phyloP scores from a whole-genome alignment of 192 early-diverging fungal species.

The Coemansia sp. region DNA sequence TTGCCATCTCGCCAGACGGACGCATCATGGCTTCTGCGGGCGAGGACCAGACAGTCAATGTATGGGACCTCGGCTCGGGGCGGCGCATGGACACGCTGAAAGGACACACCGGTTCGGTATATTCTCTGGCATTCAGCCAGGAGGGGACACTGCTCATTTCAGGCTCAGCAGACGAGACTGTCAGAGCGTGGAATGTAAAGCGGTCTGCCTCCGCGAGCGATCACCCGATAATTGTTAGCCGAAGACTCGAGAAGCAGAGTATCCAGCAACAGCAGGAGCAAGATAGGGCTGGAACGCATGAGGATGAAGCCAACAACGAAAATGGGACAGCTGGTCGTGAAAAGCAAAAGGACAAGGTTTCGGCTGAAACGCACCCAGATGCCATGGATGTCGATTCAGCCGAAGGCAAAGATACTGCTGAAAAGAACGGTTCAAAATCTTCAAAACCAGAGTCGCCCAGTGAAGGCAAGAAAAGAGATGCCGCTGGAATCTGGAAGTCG shows the following conservation, averaged over 20 bases:
- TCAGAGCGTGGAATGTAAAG: slow-evolving; percentile 87
- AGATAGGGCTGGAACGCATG: neutral
- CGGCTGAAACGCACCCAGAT: slow-evolving; percentile 7
- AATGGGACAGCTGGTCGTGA: neutral
- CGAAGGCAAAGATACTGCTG: slow-evolving; percentile 6
- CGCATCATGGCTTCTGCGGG: slow-evolving; percentile 85
- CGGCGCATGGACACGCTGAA: slow-evolving; percentile 77
- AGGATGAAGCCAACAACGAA: neutral
- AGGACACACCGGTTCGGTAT: slow-evolving; percentile 82
- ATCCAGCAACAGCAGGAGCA: slow-evolving; percentile 5
- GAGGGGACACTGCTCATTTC: slow-evolving; percentile 81
- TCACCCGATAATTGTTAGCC: slow-evolving; percentile 38
- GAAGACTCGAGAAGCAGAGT: slow-evolving; percentile 15
- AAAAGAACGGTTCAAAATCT: neutral
- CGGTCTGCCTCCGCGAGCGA: slow-evolving; percentile 53
- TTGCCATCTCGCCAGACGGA: slow-evolving; percentile 93
- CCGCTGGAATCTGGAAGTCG: slow-evolving; percentile 53
- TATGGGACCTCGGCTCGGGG: slow-evolving; percentile 93
- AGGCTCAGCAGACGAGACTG: slow-evolving; percentile 84
- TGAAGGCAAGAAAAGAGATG: slow-evolving; percentile 51
- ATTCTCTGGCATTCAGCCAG: slow-evolving; percentile 82
- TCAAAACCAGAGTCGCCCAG: neutral
- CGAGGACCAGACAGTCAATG: slow-evolving; percentile 63
- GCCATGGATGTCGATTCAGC: slow-evolving; percentile 37
- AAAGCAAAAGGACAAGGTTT: slow-evolving; percentile 3